These are phyloP conservation scores for Lasiodiplodia citricola DNA, from an alignment of 2,329 filamentous ascomycete species.

Conservation along the genomic window DNA sequence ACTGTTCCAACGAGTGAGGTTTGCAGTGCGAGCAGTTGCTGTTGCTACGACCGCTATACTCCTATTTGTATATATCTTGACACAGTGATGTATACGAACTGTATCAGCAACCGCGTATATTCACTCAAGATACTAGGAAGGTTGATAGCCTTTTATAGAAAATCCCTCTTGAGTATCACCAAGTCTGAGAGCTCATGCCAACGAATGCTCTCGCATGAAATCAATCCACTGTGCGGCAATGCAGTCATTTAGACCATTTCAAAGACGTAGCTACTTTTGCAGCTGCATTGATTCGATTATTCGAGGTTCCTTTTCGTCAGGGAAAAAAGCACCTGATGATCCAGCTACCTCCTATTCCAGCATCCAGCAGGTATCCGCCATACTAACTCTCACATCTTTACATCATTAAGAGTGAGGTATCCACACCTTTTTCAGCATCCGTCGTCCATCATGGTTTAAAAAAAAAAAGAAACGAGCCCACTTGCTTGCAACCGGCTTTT, in stretches of 20 bases:
- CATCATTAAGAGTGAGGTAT: neutral
- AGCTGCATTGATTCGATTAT: slow-evolving; percentile 7
- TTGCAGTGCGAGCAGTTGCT: no score
- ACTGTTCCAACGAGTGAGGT: no score
- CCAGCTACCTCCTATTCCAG: neutral
- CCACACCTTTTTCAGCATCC: neutral
- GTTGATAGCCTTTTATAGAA: neutral
- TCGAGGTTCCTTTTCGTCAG: neutral
- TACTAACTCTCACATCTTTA: neutral
- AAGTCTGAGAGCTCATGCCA: neutral
- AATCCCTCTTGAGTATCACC: neutral
- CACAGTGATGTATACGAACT: neutral
- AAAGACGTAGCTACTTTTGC: neutral
- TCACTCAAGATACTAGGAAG: neutral
- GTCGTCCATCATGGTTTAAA: neutral
- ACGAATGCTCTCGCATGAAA: neutral
- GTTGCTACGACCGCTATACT: no score
- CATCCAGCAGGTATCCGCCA: slow-evolving; percentile 12
- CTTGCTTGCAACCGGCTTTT: slow-evolving; percentile 9
- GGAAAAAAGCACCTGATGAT: neutral
- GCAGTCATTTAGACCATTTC: neutral
- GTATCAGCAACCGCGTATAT: neutral
- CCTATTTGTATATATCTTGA: neutral
- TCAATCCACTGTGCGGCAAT: neutral
- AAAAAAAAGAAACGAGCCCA: neutral